Conservation (phyloP, 495 filamentous ascomycete genomes). For the Penicillium odoratum region DNA sequence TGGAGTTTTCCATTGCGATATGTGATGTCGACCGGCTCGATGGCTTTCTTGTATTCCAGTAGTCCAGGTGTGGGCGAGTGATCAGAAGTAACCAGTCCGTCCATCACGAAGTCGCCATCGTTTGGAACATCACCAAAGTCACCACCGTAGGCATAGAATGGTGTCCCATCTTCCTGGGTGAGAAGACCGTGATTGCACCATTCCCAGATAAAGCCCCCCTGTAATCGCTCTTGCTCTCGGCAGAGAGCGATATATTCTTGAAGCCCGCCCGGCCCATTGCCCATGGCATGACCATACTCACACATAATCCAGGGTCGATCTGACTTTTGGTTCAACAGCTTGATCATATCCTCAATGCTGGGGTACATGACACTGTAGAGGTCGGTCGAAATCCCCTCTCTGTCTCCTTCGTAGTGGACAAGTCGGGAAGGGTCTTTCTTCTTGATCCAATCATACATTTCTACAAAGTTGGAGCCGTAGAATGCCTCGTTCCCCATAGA, state of each 20-base stretch:
- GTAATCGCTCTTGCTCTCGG: slow-evolving; percentile 54
- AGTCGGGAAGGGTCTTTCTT: slow-evolving; percentile 54
- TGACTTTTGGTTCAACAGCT: slow-evolving; percentile 25
- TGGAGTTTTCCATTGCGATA: not conserved
- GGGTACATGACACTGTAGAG: slow-evolving; percentile 71
- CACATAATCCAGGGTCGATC: slow-evolving; percentile 64
- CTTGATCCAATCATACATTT: slow-evolving; percentile 65
- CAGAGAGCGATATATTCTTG: slow-evolving; percentile 66
- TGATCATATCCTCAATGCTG: slow-evolving; percentile 48
- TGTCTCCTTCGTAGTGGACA: slow-evolving; percentile 68
- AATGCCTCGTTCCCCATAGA: slow-evolving; percentile 69
- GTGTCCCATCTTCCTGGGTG: slow-evolving; percentile 23
- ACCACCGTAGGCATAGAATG: slow-evolving; percentile 61
- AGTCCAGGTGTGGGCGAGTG: slow-evolving; percentile 61
- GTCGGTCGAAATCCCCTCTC: slow-evolving; percentile 57
- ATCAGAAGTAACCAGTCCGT: slow-evolving; percentile 59
- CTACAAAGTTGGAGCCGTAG: slow-evolving; percentile 61
- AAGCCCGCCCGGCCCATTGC: slow-evolving; percentile 67
- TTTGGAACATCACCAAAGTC: slow-evolving; percentile 68
- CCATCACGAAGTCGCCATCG: slow-evolving; percentile 65
- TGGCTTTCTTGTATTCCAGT: slow-evolving; percentile 63
- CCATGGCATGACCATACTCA: slow-evolving; percentile 65
- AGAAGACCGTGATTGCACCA: slow-evolving; percentile 71
- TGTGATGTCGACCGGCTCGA: slow-evolving; percentile 36
- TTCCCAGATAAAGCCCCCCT: slow-evolving; percentile 74